Base-by-base conservation (phyloP, 1,139 yeast genomes). In the Protomyces inundatus region DNA sequence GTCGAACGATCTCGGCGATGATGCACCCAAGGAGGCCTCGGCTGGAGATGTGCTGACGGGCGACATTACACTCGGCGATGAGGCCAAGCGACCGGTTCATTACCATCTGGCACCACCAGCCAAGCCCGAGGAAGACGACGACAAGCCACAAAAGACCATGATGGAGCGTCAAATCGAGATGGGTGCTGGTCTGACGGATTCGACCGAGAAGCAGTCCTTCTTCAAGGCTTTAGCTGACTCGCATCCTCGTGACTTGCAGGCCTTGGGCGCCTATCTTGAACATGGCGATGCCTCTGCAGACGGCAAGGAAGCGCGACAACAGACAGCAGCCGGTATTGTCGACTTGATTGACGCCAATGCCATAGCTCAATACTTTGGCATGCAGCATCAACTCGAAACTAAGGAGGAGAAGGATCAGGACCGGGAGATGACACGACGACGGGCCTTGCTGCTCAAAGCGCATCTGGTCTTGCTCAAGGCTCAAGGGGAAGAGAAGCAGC, bases 91-190 rank as follows among this genome's bases (percentile, higher is more conserved):
- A 3, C 61, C 60, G 4, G 55, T 48, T 14, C 55, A 9, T 33
- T 58, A 36, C 35, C 7, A 6, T 7, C 39, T 60, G 6, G 45
- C 63, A 23, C 57, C 61, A 23, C 16, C 59, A 6, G 42, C 60
- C 7, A 33, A 50, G 34, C 53, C 62, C 4, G 60, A 65, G 54
- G 50, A 36, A 23, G 54, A 42, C 40, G 56, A 50, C 33, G 48
- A 54, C 36, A 52, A 63, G 58, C 54, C 64, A 12, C 16, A 14
- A 2, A 34, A 55, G n/a, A 65, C 55, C n/a, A 14, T 62, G 23
- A 35, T 65, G 6, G 59, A 64, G 14, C 39, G 65, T 33, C 64
- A 63, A 30, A 54, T 64, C 34, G 66, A 65, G 4, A 54, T 65
- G 46, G 56, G 64, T 10, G 51, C 55, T 37, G 58, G 59, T 33